Evolutionary conservation across 1,284 basidiomycete genomes (phyloP).

Genomic region (Agroathelia rolfsii): DNA sequence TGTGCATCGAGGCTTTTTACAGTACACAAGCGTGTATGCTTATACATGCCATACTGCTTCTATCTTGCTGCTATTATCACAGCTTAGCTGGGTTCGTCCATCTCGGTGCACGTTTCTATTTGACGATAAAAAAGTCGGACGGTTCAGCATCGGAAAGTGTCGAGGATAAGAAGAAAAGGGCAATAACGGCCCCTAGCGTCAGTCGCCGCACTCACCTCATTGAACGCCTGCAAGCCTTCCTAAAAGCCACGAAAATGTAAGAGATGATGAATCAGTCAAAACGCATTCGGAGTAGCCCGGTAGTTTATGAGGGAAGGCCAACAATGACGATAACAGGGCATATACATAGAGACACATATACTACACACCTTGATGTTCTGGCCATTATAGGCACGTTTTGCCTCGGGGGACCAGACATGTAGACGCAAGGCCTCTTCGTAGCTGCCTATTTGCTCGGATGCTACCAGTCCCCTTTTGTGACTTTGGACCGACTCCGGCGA

Average conservation of each 20-base stretch:
- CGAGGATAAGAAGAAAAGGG: too few relatives aligned
- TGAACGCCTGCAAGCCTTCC: constrained; percentile 30
- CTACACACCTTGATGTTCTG: constrained; percentile 59
- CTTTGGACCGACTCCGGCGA: constrained; percentile 77
- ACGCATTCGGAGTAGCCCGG: background rate
- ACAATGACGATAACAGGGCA: constrained; percentile 7
- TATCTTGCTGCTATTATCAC: too few relatives aligned
- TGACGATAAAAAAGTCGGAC: constrained; percentile 2
- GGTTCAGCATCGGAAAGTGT: too few relatives aligned
- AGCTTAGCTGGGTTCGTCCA: constrained; percentile 57
- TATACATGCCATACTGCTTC: too few relatives aligned
- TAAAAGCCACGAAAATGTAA: too few relatives aligned
- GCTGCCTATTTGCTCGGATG: constrained; percentile 40
- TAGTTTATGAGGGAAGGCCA: constrained; percentile 5
- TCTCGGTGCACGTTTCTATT: constrained; percentile 45
- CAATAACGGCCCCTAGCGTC: too few relatives aligned
- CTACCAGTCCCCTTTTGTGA: constrained; percentile 60
- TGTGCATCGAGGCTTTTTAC: too few relatives aligned
- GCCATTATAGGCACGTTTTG: constrained; percentile 50
- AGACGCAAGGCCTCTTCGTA: constrained; percentile 43
- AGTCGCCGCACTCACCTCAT: constrained; percentile 21
- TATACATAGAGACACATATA: constrained; percentile 20
- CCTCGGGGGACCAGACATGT: constrained; percentile 41
- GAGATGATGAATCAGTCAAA: constrained; percentile 4
- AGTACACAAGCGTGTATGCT: too few relatives aligned